Evolutionary conservation across 1,284 basidiomycete genomes (phyloP).

Genomic region (Cystobasidiaceae sp.): DNA sequence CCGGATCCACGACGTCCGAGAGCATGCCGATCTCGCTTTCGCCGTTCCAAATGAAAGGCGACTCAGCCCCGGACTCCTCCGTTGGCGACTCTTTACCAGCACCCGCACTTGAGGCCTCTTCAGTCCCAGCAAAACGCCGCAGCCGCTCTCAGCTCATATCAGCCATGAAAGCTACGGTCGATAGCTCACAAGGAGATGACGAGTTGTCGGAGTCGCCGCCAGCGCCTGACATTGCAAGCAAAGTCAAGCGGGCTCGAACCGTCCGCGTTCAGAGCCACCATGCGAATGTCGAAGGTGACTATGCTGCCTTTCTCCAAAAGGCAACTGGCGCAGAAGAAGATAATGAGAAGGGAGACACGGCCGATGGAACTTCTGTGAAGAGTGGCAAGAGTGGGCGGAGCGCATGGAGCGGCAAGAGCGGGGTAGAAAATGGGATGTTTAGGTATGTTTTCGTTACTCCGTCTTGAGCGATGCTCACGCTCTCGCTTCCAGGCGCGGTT

Average conservation of each 20-base stretch:
- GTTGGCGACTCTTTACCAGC: not conserved
- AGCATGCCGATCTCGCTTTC: not conserved
- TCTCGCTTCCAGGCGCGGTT: not conserved
- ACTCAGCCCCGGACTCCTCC: not conserved
- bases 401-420: slow-evolving; percentile 12
- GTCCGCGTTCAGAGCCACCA: slow-evolving; percentile 26
- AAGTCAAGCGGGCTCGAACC: slow-evolving; percentile 5
- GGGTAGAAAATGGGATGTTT: slow-evolving; percentile 23
- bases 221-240: not conserved
- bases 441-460: not conserved
- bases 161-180: not conserved
- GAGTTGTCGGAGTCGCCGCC: too few species aligned
- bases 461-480: not conserved
- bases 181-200: too few species aligned
- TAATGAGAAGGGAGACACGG: not conserved
- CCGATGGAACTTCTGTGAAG: not conserved
- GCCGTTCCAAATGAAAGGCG: not conserved
- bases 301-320: slow-evolving; percentile 15
- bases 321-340: slow-evolving; percentile 1
- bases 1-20: not conserved
- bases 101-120: not conserved
- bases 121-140: not conserved
- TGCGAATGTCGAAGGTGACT: slow-evolving; percentile 28
- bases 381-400: slow-evolving; percentile 15
- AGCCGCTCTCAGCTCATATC: not conserved